Conservation (phyloP, 2,329 filamentous ascomycete genomes). For the Albophoma yamanashiensis region DNA sequence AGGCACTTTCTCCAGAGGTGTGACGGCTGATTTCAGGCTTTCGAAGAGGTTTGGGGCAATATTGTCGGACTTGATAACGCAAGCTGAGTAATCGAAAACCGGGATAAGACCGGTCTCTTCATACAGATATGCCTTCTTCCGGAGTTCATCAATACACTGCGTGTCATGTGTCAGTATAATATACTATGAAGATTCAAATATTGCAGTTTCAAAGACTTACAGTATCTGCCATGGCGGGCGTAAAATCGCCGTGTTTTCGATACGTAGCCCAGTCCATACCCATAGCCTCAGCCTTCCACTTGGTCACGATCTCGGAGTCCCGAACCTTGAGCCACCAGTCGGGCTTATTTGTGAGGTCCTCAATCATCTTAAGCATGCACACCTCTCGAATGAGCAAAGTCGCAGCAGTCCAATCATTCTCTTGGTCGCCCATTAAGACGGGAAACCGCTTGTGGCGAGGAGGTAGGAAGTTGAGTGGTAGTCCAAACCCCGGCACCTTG, state of each 20-base stretch:
- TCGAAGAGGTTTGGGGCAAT: slow-evolving; percentile 12
- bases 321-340: slow-evolving; percentile 22
- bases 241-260: neutral
- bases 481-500: slow-evolving; percentile 13
- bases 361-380: slow-evolving; percentile 20
- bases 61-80: slow-evolving; percentile 23
- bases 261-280: neutral
- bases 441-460: slow-evolving; percentile 8
- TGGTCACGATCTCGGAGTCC: slow-evolving; percentile 4
- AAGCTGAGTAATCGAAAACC: slow-evolving; percentile 19
- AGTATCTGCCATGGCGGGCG: neutral
- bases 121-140: slow-evolving; percentile 20
- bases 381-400: slow-evolving; percentile 18
- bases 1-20: slow-evolving; percentile 37
- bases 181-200: neutral
- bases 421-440: slow-evolving; percentile 4
- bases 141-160: slow-evolving; percentile 21
- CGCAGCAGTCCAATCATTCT: slow-evolving; percentile 10
- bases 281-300: neutral
- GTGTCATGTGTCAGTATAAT: neutral
- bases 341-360: slow-evolving; percentile 22
- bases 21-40: slow-evolving; percentile 31
- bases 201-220: neutral
- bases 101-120: slow-evolving; percentile 20
- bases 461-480: slow-evolving; percentile 9